These are phyloP conservation scores for Auricularia sp. DNA, from an alignment of 768 basidiomycete species.

Conservation along the genomic window DNA sequence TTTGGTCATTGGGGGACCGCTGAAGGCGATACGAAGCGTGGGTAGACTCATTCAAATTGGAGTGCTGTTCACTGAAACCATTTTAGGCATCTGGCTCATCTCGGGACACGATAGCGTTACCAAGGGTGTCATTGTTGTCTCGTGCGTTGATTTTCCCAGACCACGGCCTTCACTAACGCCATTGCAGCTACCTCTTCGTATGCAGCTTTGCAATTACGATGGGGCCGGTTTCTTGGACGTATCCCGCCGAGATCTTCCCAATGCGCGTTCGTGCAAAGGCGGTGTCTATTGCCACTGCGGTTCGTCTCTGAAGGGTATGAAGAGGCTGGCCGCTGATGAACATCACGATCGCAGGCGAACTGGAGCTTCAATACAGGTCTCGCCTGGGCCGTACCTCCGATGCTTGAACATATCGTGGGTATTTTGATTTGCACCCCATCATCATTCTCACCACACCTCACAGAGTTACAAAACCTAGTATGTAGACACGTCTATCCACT, in stretches of 20 bases:
- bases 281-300: constrained; percentile 34
- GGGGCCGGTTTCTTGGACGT: constrained; percentile 59
- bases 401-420: constrained; percentile 56
- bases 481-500: too few species aligned
- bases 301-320: constrained; percentile 9
- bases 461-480: not conserved
- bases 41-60: constrained; percentile 18
- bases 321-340: too few species aligned
- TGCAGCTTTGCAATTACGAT: constrained; percentile 37
- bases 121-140: constrained; percentile 53
- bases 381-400: constrained; percentile 67
- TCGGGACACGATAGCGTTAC: constrained; percentile 43
- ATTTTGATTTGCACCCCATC: constrained; percentile 19
- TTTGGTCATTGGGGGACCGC: constrained; percentile 55
- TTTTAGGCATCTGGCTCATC: constrained; percentile 48
- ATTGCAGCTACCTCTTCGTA: constrained; percentile 65
- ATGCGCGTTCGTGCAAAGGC: constrained; percentile 50
- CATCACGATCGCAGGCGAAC: not conserved
- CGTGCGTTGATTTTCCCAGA: too few species aligned
- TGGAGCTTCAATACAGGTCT: constrained; percentile 68
- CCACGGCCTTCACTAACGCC: too few species aligned
- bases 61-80: constrained; percentile 10
- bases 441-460: too few species aligned
- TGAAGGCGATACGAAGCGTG: constrained; percentile 23
- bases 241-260: constrained; percentile 37